Conservation (phyloP, 176 grass and related monocot species). For the Lolium multiflorum region DNA sequence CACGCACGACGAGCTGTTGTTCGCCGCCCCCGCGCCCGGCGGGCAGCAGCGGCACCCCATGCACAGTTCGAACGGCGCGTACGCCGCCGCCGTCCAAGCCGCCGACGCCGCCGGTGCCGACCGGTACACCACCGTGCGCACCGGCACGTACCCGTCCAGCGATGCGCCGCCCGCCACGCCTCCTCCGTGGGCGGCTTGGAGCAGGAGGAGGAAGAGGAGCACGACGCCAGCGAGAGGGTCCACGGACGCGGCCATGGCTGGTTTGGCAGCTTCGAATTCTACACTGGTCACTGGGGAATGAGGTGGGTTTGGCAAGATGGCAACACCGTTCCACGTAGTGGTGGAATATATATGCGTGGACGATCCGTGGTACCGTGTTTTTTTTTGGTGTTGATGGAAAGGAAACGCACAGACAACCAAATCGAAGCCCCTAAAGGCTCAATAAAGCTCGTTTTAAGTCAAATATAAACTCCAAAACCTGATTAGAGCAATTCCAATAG, state of each 20-base stretch:
- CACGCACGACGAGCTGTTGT: conserved; percentile 42
- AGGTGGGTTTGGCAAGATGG: conserved; percentile 28
- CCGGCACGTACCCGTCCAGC: conserved; percentile 25
- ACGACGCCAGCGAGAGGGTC: background rate
- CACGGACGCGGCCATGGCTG: background rate
- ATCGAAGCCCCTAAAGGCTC: background rate
- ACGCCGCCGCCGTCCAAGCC: background rate
- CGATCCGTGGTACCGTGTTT: background rate
- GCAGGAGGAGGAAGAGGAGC: background rate
- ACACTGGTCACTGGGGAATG: background rate
- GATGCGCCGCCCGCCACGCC: background rate
- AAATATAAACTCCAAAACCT: background rate
- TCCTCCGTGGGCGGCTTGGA: background rate
- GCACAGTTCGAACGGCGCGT: conserved; percentile 69
- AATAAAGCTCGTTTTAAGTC: background rate
- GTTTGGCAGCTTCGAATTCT: background rate
- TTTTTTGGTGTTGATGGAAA: background rate
- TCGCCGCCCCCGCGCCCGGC: background rate
- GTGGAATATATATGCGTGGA: background rate
- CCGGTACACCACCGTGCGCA: conserved; percentile 25
- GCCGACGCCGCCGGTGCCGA: background rate
- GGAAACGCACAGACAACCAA: background rate
- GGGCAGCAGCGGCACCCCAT: conserved; percentile 68
- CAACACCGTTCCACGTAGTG: background rate
- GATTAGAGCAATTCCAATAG: background rate